Base-by-base conservation (phyloP, 257 asterid species). In the Solanum chilense region DNA sequence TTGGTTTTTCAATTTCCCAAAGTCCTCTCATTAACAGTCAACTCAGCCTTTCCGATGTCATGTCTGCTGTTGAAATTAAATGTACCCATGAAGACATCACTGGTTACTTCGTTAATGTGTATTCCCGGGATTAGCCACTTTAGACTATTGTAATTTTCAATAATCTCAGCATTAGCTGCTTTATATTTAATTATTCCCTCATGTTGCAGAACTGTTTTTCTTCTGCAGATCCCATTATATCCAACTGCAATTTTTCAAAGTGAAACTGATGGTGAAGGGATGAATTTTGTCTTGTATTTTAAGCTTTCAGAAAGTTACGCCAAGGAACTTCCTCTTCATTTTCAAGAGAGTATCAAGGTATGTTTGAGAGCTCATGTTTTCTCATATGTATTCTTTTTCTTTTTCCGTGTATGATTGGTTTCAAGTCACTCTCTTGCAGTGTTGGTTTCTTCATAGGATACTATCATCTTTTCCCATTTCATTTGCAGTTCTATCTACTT, bases 181-280 rank as follows among this genome's bases (percentile, higher is more conserved):
- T 81, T 18, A 81, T 49, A 49, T 7, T 20, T 81, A 11, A 81
- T 52, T 49, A 49, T 20, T 7, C 42, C 66, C 85, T 81, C 69
- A 49, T 31, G 85, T 81, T 47, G 42, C 11, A 45, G n/a, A 83
- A 33, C 80, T 80, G 42, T 58, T 80, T 15, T 86, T 75, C 25
- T 82, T 87, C 31, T 31, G 29, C 92, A 92, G 94, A 75, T 92
- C 49, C 94, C 94, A 2, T 73, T 92, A 12, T 92, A 92, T 89
- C 94, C 92, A 13, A 45, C 93, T 6, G 25, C 94, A 37, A 84
- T 92, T 80, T 92, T 92, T 69, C 94, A 92, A 85, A 85, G 90
- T 60, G 94, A 92, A 89, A 89, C 90, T 7, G 93, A 92, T 86
- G 94, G 94, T 83, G 93, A 92, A 83, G 94, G 94, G 71, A 91